Conservation (phyloP, 2,329 filamentous ascomycete genomes). For the Ophioceras dolichostomum region DNA sequence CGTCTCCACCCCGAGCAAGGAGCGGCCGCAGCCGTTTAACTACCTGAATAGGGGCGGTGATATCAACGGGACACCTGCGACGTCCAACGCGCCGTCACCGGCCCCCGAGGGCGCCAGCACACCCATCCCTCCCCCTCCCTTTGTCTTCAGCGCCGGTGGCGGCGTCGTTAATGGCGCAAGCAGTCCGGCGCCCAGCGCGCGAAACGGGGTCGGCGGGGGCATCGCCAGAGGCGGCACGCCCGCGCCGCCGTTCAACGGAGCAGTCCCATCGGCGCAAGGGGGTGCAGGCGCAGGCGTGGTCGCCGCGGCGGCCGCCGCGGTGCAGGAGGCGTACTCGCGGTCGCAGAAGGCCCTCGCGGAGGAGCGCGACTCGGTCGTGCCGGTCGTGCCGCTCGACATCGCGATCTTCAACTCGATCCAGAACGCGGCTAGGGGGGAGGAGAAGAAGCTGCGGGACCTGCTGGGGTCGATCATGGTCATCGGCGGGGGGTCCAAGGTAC, state of each 20-base stretch:
- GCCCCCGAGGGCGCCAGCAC: slow-evolving; percentile 66
- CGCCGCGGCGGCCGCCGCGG: not conserved
- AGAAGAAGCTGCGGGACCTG: slow-evolving; percentile 86
- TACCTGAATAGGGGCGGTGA: slow-evolving; percentile 55
- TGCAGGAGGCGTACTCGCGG: slow-evolving; percentile 33
- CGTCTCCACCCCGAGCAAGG: slow-evolving; percentile 49
- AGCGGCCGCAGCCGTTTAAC: slow-evolving; percentile 54
- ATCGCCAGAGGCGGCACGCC: no score
- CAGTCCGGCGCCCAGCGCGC: slow-evolving; percentile 39
- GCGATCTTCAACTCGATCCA: slow-evolving; percentile 85
- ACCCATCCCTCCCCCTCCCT: slow-evolving; percentile 44
- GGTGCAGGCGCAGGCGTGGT: not conserved
- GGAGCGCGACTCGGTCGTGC: slow-evolving; percentile 70
- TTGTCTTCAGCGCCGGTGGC: slow-evolving; percentile 36
- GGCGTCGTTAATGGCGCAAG: slow-evolving; percentile 29
- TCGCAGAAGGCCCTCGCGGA: slow-evolving; percentile 42
- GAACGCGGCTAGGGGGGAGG: slow-evolving; percentile 76
- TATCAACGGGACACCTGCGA: slow-evolving; percentile 61
- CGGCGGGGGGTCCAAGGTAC: slow-evolving; percentile 71
- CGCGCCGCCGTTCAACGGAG: slow-evolving; percentile 20
- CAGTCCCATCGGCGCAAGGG: slow-evolving; percentile 1
- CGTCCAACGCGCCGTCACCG: slow-evolving; percentile 79
- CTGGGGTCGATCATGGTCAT: slow-evolving; percentile 84
- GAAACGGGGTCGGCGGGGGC: slow-evolving; percentile 33
- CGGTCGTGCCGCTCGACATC: slow-evolving; percentile 71